Evolutionary conservation across 169 alveolate genomes (phyloP), one percentile per base, ranked within the genome.

Genomic region (Plasmodium fragile): DNA sequence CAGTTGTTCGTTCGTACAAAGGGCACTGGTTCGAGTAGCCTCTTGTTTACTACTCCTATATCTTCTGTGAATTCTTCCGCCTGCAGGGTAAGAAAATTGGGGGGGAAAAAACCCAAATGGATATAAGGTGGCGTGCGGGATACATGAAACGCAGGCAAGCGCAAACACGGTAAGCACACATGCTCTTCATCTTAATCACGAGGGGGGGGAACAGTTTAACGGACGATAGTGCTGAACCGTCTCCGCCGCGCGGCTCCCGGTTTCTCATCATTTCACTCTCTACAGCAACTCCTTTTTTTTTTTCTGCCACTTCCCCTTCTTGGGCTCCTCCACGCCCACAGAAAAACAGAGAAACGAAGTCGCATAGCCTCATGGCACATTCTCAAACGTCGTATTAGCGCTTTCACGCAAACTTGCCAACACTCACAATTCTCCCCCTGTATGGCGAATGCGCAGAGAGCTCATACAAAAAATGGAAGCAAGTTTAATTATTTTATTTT

Each of bases 1-100:
- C 96, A 93, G 39, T 95, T 95, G 80, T 96, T 96, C 90, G 95
- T 87, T 36, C 97, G 92, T 34, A 94, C 92, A 94, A 94, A 96
- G 30, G 97, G 97, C 22, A 95, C 97, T 1, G 94, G 96, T 30
- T 90, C 96, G 39, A 93, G 93, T 16, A 93, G 78, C 91, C 94
- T 93, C 71, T 84, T 87, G 65, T 75, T 55, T 45, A 82, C 82
- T n/a, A 81, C 72, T 85, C 75, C 95, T n/a, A 92, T 72, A 70
- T 93, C 94, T 69, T 80, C 94, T 8, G 83, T 90, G 34, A 80
- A 79, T 70, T 90, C 92, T 43, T 90, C 92, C 25, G 90, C 94
- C 94, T 90, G 65, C 25, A 25, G 59, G 13, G 36, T 0, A 43
- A 28, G 16, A 34, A 28, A 78, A 36, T 0, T 0, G 53, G 53